A percentile compares a stretch with the other conserved stretches of the same genome.
phyloP scores from a whole-genome alignment of 2,329 filamentous ascomycete genomes.

The Penicillium sp. region DNA sequence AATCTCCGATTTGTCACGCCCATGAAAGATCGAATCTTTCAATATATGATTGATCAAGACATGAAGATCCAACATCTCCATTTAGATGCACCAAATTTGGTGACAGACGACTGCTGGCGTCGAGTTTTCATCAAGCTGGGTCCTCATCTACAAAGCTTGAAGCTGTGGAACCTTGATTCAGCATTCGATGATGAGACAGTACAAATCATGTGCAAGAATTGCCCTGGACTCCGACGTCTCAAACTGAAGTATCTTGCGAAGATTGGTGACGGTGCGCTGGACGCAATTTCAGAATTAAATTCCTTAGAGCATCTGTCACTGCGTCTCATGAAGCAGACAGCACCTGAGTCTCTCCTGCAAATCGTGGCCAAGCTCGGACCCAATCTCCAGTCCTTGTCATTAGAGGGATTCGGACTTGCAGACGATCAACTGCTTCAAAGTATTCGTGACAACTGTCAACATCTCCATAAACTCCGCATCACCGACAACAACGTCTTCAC shows the following conservation, averaged over 20 bases:
- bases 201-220: slow-evolving; percentile 55
- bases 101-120: slow-evolving; percentile 70
- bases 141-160: slow-evolving; percentile 58
- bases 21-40: slow-evolving; percentile 77
- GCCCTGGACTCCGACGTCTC: slow-evolving; percentile 64
- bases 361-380: slow-evolving; percentile 59
- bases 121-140: slow-evolving; percentile 63
- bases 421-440: slow-evolving; percentile 64
- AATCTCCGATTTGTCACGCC: slow-evolving; percentile 82
- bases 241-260: slow-evolving; percentile 78
- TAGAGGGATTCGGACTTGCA: slow-evolving; percentile 61
- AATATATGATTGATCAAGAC: slow-evolving; percentile 70
- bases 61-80: slow-evolving; percentile 66
- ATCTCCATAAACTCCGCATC: slow-evolving; percentile 71
- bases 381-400: slow-evolving; percentile 68
- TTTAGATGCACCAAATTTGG: slow-evolving; percentile 75
- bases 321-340: slow-evolving; percentile 54
- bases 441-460: slow-evolving; percentile 63
- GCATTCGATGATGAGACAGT: slow-evolving; percentile 70
- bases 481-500: slow-evolving; percentile 70
- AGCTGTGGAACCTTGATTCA: slow-evolving; percentile 77
- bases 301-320: slow-evolving; percentile 70
- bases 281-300: slow-evolving; percentile 56
- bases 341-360: slow-evolving; percentile 53
- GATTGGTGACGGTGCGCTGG: slow-evolving; percentile 60